Base-by-base conservation (phyloP, 2,329 filamentous ascomycete species). In the Pseudophaeomoniella oleicola region DNA sequence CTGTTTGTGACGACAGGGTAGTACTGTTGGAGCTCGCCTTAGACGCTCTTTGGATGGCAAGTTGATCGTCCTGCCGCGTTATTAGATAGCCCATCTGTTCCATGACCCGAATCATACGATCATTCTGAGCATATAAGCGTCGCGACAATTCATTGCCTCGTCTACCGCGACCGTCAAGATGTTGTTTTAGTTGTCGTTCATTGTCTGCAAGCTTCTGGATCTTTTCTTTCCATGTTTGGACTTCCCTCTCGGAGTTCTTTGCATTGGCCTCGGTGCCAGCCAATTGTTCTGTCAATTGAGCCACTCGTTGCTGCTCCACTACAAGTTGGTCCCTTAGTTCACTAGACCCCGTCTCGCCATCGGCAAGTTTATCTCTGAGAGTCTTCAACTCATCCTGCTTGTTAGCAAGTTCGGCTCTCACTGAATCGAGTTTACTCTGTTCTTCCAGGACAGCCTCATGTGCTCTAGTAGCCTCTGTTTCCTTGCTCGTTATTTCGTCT, bases 61-160 rank as follows among this genome's bases (percentile, higher is more conserved):
- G 84, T 11, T 67, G 67, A 15, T 75, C 73, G 30, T 80, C 76
- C 43, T 85, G 76, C 19, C 84, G 76, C 2, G 75, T 75, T 12
- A 96, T 71, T 0, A 80, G 76, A 52, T 90, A 94, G 10, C 88
- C 88, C 3, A 96, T 68, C 18, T 85, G 75, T 52, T 96, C 87
- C 1, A 98, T 67, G 34, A 98, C 73, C 36, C 80, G 76, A 40
- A 74, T 72, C n/a, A 94, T 66, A 16, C 84, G 78, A 46, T 92
- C 82, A 43, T 90, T 87, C 42, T 94, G 83, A 1, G 75, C 70
- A 53, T 84, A 92, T 3, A 94, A 66, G 38, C 78, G 75, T 49
- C 86, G 81, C 1, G 86, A 92, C 10, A 96, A 64, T 44, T 94
- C 84, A 53, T 83, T 85, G 4, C 84, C 78, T 43, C 78, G 78